Conservation (phyloP, 441 rosid species). For the Monsonia emarginata region DNA sequence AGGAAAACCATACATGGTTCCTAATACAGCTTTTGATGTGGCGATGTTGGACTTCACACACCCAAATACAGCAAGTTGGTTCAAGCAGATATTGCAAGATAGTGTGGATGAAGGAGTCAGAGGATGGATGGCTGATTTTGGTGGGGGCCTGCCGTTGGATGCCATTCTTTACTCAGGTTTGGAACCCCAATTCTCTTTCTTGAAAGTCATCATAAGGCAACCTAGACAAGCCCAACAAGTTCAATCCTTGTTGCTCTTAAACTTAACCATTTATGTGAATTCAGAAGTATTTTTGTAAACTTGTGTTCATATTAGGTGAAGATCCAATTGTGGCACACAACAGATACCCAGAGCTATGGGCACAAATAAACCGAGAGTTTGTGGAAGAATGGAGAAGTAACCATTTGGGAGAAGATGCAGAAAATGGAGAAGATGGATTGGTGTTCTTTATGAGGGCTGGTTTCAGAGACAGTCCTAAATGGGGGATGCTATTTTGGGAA, state of each 20-base stretch:
- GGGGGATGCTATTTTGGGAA: slow-evolving; percentile 75
- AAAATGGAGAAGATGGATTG: slow-evolving; percentile 33
- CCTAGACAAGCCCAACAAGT: no score
- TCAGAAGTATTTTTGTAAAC: not conserved
- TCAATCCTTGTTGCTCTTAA: no score
- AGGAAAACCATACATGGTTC: slow-evolving; percentile 54
- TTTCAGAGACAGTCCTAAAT: slow-evolving; percentile 55
- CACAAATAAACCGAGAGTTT: slow-evolving; percentile 54
- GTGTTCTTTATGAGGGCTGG: slow-evolving; percentile 71
- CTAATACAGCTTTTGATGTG: slow-evolving; percentile 63
- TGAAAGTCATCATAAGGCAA: not conserved
- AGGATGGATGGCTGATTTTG: slow-evolving; percentile 85
- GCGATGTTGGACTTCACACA: slow-evolving; percentile 69
- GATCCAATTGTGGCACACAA: slow-evolving; percentile 57
- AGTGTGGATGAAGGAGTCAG: slow-evolving; percentile 58
- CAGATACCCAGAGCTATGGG: slow-evolving; percentile 71
- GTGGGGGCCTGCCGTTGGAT: slow-evolving; percentile 65
- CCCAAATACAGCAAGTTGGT: slow-evolving; percentile 47
- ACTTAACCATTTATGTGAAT: no score
- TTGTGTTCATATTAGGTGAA: slow-evolving; percentile 37
- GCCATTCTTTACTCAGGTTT: slow-evolving; percentile 54
- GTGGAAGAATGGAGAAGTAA: slow-evolving; percentile 52
- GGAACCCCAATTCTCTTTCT: not conserved
- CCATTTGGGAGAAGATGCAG: slow-evolving; percentile 23
- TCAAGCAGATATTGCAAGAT: slow-evolving; percentile 48